phyloP scores from a whole-genome alignment of 169 alveolate genomes.

The Toxoplasma gondii region DNA sequence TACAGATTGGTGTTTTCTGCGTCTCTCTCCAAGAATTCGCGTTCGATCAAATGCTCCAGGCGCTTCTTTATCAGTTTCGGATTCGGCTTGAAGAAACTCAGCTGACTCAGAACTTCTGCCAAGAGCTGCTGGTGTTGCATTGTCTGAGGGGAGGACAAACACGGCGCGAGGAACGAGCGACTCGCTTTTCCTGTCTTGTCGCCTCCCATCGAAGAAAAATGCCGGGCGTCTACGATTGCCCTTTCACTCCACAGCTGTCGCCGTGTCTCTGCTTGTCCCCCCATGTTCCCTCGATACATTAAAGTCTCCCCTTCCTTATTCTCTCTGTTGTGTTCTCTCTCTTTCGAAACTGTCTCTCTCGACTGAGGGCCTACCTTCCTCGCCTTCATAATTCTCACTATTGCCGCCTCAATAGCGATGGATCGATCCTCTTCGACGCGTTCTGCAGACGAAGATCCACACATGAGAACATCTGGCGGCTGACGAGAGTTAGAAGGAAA shows the following conservation, averaged over 20 bases:
- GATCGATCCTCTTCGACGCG: conserved; percentile 88
- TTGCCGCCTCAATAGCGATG: conserved; percentile 92
- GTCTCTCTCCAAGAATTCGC: conserved; percentile 88
- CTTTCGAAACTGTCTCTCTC: background rate
- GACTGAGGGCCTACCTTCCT: conserved; percentile 70
- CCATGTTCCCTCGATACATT: background rate
- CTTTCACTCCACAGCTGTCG: background rate
- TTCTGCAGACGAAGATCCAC: conserved; percentile 41
- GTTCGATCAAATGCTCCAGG: conserved; percentile 84
- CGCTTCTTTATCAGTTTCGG: conserved; percentile 82
- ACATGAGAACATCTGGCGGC: background rate
- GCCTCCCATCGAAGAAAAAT: background rate
- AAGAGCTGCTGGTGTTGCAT: conserved; percentile 75
- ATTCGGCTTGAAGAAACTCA: conserved; percentile 77
- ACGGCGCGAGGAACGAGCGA: background rate
- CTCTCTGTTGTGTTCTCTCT: background rate
- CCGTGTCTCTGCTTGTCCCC: background rate
- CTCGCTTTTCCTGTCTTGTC: background rate
- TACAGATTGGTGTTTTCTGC: conserved; percentile 74
- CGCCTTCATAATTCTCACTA: conserved; percentile 91
- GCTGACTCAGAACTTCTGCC: conserved; percentile 74
- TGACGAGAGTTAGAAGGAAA: no score
- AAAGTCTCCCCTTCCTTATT: background rate
- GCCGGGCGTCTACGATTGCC: background rate
- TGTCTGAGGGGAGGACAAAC: conserved; percentile 48